A percentile compares a stretch with the other conserved stretches of the same genome.
Evolutionary conservation across 192 early-diverging fungal genomes (phyloP).

Genomic region (Entomortierella parvispora): DNA sequence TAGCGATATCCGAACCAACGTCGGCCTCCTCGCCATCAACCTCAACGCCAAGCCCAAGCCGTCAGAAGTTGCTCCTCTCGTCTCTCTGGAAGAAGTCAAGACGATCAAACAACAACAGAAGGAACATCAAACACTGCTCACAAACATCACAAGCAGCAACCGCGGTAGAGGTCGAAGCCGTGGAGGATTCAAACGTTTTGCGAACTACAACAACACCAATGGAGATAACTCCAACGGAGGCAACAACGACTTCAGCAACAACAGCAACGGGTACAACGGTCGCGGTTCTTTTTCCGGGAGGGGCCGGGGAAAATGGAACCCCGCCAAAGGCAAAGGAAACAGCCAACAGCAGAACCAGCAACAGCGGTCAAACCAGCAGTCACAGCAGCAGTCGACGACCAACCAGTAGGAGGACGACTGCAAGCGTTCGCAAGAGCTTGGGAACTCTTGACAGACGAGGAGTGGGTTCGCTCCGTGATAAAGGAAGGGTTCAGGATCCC

Average conservation of each 20-base stretch:
- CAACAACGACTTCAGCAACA: conserved; percentile 3
- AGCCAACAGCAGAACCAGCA: background rate
- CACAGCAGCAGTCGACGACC: background rate
- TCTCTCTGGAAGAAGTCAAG: too few relatives aligned
- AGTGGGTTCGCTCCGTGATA: conserved; percentile 17
- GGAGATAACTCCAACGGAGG: background rate
- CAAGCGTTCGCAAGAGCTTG: background rate
- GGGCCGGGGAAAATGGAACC: background rate
- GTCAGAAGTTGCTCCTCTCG: too few relatives aligned
- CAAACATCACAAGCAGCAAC: too few relatives aligned
- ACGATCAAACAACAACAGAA: too few relatives aligned
- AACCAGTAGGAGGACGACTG: conserved; percentile 11
- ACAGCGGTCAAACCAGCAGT: background rate
- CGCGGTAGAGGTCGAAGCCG: too few relatives aligned
- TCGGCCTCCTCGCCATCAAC: too few relatives aligned
- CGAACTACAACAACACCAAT: too few relatives aligned
- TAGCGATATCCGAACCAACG: too few relatives aligned
- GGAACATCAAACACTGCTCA: too few relatives aligned
- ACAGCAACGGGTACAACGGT: background rate
- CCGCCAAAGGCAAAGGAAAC: background rate
- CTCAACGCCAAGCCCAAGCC: too few relatives aligned
- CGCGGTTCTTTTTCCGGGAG: background rate
- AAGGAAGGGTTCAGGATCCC: conserved; percentile 21
- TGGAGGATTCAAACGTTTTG: too few relatives aligned
- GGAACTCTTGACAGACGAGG: background rate